phyloP scores from a whole-genome alignment of 2,329 filamentous ascomycete species.

The Cryphonectria naterciae region DNA sequence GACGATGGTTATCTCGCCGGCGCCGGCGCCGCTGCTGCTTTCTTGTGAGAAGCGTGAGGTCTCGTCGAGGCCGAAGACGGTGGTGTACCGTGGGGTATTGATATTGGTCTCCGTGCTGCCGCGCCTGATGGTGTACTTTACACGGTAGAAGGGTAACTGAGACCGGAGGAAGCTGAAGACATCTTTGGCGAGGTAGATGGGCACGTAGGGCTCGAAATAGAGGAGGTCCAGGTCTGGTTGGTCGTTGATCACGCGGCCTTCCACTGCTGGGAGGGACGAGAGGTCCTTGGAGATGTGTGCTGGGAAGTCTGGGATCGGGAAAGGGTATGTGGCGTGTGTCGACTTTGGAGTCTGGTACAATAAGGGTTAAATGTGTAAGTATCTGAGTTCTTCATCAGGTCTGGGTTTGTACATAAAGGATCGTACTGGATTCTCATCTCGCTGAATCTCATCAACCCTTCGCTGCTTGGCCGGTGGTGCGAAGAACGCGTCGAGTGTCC shows the following conservation, averaged over 20 bases:
- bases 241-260: slow-evolving; percentile 63
- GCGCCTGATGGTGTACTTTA: slow-evolving; percentile 73
- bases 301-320: slow-evolving; percentile 52
- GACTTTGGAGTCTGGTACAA: slow-evolving; percentile 38
- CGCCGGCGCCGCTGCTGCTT: no score
- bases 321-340: slow-evolving; percentile 53
- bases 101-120: slow-evolving; percentile 66
- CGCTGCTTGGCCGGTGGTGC: slow-evolving; percentile 49
- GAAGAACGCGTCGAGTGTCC: slow-evolving; percentile 74
- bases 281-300: slow-evolving; percentile 44
- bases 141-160: slow-evolving; percentile 76
- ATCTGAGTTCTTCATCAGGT: no score
- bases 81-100: slow-evolving; percentile 58
- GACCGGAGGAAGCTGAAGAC: slow-evolving; percentile 73
- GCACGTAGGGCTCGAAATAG: slow-evolving; percentile 76
- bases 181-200: slow-evolving; percentile 55
- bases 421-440: neutral
- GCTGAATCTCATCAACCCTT: slow-evolving; percentile 27
- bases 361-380: no score
- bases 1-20: slow-evolving; percentile 44
- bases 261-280: slow-evolving; percentile 52
- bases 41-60: slow-evolving; percentile 61
- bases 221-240: slow-evolving; percentile 73
- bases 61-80: slow-evolving; percentile 62
- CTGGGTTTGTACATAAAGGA: slow-evolving; percentile 12